phyloP scores from a whole-genome alignment of 2,329 filamentous ascomycete species.

The Colletotrichum tamarilloi region DNA sequence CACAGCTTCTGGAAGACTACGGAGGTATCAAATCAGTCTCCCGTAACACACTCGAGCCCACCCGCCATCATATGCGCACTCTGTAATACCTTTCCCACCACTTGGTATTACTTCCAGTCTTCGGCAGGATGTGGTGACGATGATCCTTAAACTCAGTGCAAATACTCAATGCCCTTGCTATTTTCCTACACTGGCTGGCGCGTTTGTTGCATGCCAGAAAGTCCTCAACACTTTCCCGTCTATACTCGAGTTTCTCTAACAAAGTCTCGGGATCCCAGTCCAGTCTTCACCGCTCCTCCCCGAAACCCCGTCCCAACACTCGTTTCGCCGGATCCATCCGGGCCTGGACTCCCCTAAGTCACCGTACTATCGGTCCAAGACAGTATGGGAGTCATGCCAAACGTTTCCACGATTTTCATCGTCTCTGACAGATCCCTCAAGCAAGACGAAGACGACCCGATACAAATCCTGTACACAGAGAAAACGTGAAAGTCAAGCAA shows the following conservation, averaged over 20 bases:
- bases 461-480: background rate
- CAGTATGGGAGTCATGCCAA: background rate
- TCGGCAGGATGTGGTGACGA: background rate
- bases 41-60: constrained; percentile 29
- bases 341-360: constrained; percentile 14
- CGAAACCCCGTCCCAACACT: constrained; percentile 21
- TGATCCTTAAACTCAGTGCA: background rate
- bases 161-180: background rate
- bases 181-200: background rate
- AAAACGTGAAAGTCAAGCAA: background rate
- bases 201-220: background rate
- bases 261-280: constrained; percentile 1
- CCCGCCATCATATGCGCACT: background rate
- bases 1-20: constrained; percentile 26
- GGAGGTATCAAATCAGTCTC: constrained; percentile 27
- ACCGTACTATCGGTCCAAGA: constrained; percentile 1
- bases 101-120: background rate
- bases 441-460: background rate
- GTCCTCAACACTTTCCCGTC: constrained; percentile 5
- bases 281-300: constrained; percentile 29
- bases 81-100: background rate
- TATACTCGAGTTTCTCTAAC: background rate
- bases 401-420: background rate
- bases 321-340: constrained; percentile 22
- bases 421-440: background rate